Evolutionary conservation across 176 grass and related monocot genomes (phyloP), one percentile per base, ranked within the genome.

Genomic region (Guadua angustifolia): DNA sequence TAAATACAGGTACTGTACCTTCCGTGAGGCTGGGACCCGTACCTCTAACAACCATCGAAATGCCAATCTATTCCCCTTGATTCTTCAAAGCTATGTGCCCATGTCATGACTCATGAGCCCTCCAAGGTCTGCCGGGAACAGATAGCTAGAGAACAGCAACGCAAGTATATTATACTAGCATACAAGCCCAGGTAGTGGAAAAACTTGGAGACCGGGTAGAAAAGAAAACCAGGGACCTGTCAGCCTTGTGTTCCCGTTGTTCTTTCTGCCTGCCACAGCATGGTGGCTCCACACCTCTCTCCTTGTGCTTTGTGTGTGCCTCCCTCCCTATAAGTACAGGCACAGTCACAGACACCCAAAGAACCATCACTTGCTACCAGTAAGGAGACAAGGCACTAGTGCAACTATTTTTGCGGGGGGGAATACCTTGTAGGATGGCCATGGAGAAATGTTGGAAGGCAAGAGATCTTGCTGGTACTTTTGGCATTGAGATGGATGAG

Each of bases 301-400:
- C 83, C 84, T 83, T 79, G 96, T 94, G 93, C 96, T 98, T 66
- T 62, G 89, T 58, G 89, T 59, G 81, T 83, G 77, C 84, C 83
- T 88, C 49, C 77, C 71, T 71, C 73, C 24, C 71, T 97, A 84
- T 91, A 91, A 88, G 89, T 82, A 88, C 19, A 29, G 11, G 8
- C 60, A 9, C 15, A n/a, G 67, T 52, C 32, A 15, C 32, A 21
- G 43, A 14, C 46, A 52, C 25, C 18, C 12, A 46, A 12, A 69
- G 52, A 40, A 25, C 45, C 88, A 17, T 71, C 71, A 75, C 69
- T 43, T 44, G 61, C 51, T 7, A 57, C 72, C 83, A 57, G 7
- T 1, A 29, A 84, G 32, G 76, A 50, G 42, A 32, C 55, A 52
- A 45, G 9, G 25, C 32, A 69, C 35, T 44, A 32, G 71, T 17